Base-by-base conservation (phyloP, 768 basidiomycete species). In the Boletus edulis region DNA sequence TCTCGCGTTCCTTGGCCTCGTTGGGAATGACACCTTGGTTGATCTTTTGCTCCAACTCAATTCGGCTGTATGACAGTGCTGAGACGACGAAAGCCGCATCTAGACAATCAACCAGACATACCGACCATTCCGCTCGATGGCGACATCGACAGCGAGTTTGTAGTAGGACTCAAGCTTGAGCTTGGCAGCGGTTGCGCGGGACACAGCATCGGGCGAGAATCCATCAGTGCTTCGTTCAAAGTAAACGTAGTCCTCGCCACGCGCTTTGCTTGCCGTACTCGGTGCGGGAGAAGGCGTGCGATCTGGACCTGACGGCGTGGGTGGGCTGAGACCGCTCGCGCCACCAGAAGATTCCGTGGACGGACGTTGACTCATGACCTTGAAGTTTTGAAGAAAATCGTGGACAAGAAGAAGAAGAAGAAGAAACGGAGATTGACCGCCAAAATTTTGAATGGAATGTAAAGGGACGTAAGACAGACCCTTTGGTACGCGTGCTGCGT, bases 131-230 rank as follows among this genome's bases (percentile, higher is more conserved):
- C 96, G 80, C 70, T 94, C 94, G 59, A 99, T 96, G 46, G 96
- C 96, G 58, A 92, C 83, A 70, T 98, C 94, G 34, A 99, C 96
- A 5, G 95, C 94, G 54, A 98, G 89, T 73, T 98, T 98, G 80
- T 99, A 99, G 77, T 87, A 98, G 44, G 95, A 91, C 73, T 96
- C 95, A 52, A 99, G 86, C 73, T 97, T 97, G 71, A 98, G 84
- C 70, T 97, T 97, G 18, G 95, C 94, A 24, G 90, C 91, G 46
- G 93, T 96, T 9, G 92, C 87, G 47, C 90, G 89, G 54, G 94
- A 92, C 49, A 93, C 81, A 18, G 92, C 89, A 67, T 91, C 87
- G 59, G 93, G 84, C 17, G 88, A 88, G 77, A 96, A 95, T 54
- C 82, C 84, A 40, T 79, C 75, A 1, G 89, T 89, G 49, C 86